Evolutionary conservation across 106 monocot genomes (phyloP), one percentile per base, ranked within the genome.

Genomic region (Vanilla planifolia): DNA sequence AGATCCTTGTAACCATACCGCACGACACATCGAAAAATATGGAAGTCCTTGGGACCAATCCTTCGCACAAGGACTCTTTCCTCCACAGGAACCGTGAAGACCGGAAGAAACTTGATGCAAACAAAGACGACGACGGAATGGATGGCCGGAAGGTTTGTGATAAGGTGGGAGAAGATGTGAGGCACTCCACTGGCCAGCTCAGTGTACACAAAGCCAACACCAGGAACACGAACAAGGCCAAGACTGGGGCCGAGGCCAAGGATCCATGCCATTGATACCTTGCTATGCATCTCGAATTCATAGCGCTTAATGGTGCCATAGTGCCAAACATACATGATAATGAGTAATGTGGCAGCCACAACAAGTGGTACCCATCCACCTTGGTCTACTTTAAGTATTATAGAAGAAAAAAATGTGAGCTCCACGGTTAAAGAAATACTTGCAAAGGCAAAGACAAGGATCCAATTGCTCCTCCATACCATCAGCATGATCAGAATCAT

Each of bases 401-500:
- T 73, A 0, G 91, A 79, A 2, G 87, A 84, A 66, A 92, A 80
- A 73, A 88, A 92, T 4, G 80, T 78, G 33, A 87, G 67, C 67
- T 88, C 92, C 15, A 92, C 80, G 23, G 84, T 11, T 24, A 92
- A 63, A 25, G 92, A 88, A 1, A 92, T 67, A 14, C 63, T 58
- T 13, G 78, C 73, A 56, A 92, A 92, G 50, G 72, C 48, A 30
- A 71, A 3, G 8, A 92, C 78, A 0, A 92, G 75, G 62, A 88
- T 63, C 92, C 87, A 92, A 65, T 92, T 84, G 65, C 87, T 92
- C 45, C 84, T 60, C 92, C 92, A 92, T 5, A 92, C 92, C 58
- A 92, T 48, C 1, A 92, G 58, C 92, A 92, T 92, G 59, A 92
- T 86, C 2, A 83, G 83, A 35, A 92, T 56, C 92, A 92, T 92